These are phyloP conservation scores for Basipetospora chlamydospora DNA, from an alignment of 2,329 filamentous ascomycete genomes.

Conservation along the genomic window DNA sequence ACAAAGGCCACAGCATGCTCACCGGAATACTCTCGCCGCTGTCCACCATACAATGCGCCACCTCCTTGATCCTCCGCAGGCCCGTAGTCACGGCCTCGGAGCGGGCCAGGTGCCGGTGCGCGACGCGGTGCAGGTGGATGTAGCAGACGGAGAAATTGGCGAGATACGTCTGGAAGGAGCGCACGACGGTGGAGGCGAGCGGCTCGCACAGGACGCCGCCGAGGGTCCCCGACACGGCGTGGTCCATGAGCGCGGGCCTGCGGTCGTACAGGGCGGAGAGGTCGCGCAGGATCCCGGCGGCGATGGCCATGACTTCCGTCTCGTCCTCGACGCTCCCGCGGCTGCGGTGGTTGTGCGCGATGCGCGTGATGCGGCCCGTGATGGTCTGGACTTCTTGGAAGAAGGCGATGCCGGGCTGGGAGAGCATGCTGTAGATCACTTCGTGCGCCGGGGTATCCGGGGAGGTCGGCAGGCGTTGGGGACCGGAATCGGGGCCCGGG, in stretches of 20 bases:
- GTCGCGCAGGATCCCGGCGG: slow-evolving; percentile 33
- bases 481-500: background rate
- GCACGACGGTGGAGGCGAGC: slow-evolving; percentile 33
- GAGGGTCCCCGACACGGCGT: slow-evolving; percentile 33
- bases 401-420: slow-evolving; percentile 39
- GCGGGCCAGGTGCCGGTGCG: slow-evolving; percentile 37
- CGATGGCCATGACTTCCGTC: slow-evolving; percentile 41
- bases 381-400: slow-evolving; percentile 44
- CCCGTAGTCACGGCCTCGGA: slow-evolving; percentile 31
- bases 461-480: background rate
- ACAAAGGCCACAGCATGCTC: slow-evolving; percentile 41
- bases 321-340: slow-evolving; percentile 42
- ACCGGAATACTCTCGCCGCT: slow-evolving; percentile 32
- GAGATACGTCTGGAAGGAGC: slow-evolving; percentile 40
- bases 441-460: slow-evolving; percentile 21
- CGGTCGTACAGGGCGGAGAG: slow-evolving; percentile 32
- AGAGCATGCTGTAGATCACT: slow-evolving; percentile 37
- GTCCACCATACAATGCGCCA: slow-evolving; percentile 29
- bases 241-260: slow-evolving; percentile 39
- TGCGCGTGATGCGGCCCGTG: slow-evolving; percentile 40
- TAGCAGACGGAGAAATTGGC: slow-evolving; percentile 42
- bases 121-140: slow-evolving; percentile 41
- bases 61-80: slow-evolving; percentile 29
- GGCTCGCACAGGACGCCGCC: slow-evolving; percentile 22
- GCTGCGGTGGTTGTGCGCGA: slow-evolving; percentile 40